Evolutionary conservation across 192 early-diverging fungal species (phyloP), one percentile per base, ranked within the genome.

Genomic region (Gryganskiella cystojenkinii): DNA sequence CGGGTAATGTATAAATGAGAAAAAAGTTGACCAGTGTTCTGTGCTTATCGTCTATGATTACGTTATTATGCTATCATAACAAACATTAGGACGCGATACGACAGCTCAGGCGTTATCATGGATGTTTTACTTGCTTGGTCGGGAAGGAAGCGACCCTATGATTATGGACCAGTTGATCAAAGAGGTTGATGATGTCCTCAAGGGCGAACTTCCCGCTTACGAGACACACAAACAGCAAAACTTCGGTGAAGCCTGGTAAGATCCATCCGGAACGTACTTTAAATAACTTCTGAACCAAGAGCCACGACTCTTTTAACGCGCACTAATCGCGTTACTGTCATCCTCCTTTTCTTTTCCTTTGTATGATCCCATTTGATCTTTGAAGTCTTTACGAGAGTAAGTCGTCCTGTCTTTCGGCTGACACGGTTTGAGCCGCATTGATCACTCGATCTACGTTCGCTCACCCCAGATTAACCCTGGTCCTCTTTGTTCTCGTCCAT

Each of bases 21-120:
- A n/a, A n/a, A n/a, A n/a, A n/a, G n/a, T n/a, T n/a, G n/a, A n/a
- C n/a, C n/a, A n/a, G n/a, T n/a, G n/a, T n/a, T n/a, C n/a, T n/a
- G n/a, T n/a, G n/a, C n/a, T n/a, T n/a, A n/a, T n/a, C n/a, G n/a
- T n/a, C n/a, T n/a, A 15, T 56, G 17, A n/a, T n/a, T n/a, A n/a
- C n/a, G n/a, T n/a, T n/a, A n/a, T n/a, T n/a, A n/a, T n/a, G n/a
- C n/a, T n/a, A n/a, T n/a, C n/a, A n/a, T n/a, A n/a, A n/a, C 13
- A n/a, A 69, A 33, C 61, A 20, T 71, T 75, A 31, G 81, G 81
- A 52, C 79, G 90, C 54, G 82, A 89, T 71, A 81, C 89, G 42
- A 88, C 89, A 27, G 81, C 92, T 22, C 82, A 73, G 42, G 76
- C 69, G 28, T 64, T 90, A 15, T 67, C 80, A 20, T 90, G 90